Conservation (phyloP, 371 early-diverging fungal genomes). For the Rhizopus sp. region DNA sequence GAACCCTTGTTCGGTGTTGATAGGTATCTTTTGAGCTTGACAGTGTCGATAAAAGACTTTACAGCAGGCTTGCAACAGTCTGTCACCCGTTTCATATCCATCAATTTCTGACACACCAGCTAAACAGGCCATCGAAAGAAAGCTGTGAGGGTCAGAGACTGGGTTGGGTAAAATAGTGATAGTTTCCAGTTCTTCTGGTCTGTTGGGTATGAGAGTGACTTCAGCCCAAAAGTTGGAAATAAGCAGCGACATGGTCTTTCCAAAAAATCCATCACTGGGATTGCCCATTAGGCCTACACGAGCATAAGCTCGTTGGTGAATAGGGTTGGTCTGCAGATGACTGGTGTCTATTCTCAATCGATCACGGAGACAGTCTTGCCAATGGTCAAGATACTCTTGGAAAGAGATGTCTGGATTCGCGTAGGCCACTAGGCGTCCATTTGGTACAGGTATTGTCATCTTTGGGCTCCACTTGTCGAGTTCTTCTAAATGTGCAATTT, state of each 20-base stretch:
- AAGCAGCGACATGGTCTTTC: slow-evolving; percentile 62
- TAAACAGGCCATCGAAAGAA: slow-evolving; percentile 41
- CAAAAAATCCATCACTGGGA: slow-evolving; percentile 72
- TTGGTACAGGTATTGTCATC: not conserved
- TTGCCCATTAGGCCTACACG: slow-evolving; percentile 76
- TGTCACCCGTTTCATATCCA: slow-evolving; percentile 62
- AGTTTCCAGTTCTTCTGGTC: slow-evolving; percentile 10
- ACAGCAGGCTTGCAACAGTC: slow-evolving; percentile 61
- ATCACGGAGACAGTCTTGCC: slow-evolving; percentile 20
- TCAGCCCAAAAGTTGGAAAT: slow-evolving; percentile 71
- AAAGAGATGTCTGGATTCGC: slow-evolving; percentile 10
- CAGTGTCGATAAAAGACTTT: slow-evolving; percentile 63
- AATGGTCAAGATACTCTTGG: slow-evolving; percentile 9
- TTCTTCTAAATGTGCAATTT: slow-evolving; percentile 11
- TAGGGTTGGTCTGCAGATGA: slow-evolving; percentile 23
- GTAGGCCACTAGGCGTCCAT: slow-evolving; percentile 1
- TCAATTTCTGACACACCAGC: slow-evolving; percentile 44
- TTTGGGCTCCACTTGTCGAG: not conserved
- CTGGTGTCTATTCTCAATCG: not conserved
- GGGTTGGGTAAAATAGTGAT: slow-evolving; percentile 50
- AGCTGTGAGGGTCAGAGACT: slow-evolving; percentile 48
- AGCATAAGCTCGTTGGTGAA: slow-evolving; percentile 54
- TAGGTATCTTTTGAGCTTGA: slow-evolving; percentile 31
- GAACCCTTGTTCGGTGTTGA: slow-evolving; percentile 55
- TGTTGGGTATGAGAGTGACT: slow-evolving; percentile 58